phyloP scores from a whole-genome alignment of 129 eudicot species.

The Ambrosia artemisiifolia region DNA sequence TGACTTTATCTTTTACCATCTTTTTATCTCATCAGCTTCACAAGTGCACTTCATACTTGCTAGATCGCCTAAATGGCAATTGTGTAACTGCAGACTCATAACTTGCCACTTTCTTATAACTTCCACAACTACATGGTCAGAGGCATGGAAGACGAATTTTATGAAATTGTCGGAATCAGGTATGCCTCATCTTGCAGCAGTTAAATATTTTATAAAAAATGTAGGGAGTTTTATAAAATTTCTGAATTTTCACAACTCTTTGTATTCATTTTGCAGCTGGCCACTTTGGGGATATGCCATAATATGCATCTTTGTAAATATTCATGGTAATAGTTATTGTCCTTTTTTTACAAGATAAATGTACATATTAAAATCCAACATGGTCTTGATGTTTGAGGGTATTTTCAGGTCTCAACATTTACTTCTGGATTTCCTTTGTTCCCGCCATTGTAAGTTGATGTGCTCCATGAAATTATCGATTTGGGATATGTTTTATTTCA shows the following conservation, averaged over 20 bases:
- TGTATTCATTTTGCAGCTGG: slow-evolving; percentile 65
- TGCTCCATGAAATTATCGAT: neutral
- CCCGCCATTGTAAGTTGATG: slow-evolving; percentile 83
- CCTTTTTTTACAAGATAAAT: neutral
- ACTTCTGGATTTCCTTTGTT: slow-evolving; percentile 94
- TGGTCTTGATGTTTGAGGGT: slow-evolving; percentile 6
- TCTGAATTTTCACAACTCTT: neutral
- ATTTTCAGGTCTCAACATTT: slow-evolving; percentile 77
- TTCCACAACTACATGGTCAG: slow-evolving; percentile 95
- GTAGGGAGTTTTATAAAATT: neutral
- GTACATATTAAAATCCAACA: neutral
- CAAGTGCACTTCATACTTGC: neutral
- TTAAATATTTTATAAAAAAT: neutral
- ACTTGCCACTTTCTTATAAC: slow-evolving; percentile 78
- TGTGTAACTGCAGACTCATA: slow-evolving; percentile 66
- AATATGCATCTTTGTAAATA: slow-evolving; percentile 77
- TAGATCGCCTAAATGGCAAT: neutral
- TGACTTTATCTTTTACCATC: slow-evolving; percentile 24
- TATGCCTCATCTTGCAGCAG: slow-evolving; percentile 16
- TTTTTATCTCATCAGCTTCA: slow-evolving; percentile 3
- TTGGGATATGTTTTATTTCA: neutral
- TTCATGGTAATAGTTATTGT: slow-evolving; percentile 61
- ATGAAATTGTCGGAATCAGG: slow-evolving; percentile 93
- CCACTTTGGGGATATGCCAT: slow-evolving; percentile 98
- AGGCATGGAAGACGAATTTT: slow-evolving; percentile 99